A percentile compares a stretch with the other conserved stretches of the same genome.
Conservation (phyloP, 2,329 filamentous ascomycete genomes). For the Botrytis pseudocinerea region DNA sequence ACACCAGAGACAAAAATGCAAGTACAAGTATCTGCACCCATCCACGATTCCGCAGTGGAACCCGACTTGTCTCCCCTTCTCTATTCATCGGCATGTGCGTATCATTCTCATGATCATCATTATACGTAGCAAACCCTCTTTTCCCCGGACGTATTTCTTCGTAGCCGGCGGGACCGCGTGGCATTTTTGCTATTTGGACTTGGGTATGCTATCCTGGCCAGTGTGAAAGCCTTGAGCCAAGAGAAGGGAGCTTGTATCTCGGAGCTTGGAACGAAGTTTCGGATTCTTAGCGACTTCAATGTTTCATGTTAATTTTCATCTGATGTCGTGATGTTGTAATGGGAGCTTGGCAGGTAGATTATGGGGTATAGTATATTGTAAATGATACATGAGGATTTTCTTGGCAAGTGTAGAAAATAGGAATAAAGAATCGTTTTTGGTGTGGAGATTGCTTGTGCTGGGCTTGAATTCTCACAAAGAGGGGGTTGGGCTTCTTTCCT, state of each 20-base stretch:
- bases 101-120: neutral
- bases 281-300: neutral
- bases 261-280: neutral
- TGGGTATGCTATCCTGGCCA: neutral
- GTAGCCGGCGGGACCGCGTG: neutral
- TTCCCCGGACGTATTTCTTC: neutral
- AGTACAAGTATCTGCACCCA: slow-evolving; percentile 9
- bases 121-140: neutral
- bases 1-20: neutral
- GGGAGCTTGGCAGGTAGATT: neutral
- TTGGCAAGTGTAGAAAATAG: neutral
- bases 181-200: neutral
- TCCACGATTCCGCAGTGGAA: neutral
- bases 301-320: neutral
- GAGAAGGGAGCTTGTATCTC: neutral
- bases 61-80: neutral
- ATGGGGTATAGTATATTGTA: neutral
- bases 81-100: too few species aligned
- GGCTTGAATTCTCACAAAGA: neutral
- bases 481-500: neutral
- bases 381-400: neutral
- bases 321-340: neutral
- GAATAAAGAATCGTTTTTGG: neutral
- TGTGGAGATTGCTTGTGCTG: neutral
- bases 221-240: neutral